These are phyloP conservation scores for Colletotrichum tamarilloi DNA, from an alignment of 2,329 filamentous ascomycete species.

Conservation along the genomic window DNA sequence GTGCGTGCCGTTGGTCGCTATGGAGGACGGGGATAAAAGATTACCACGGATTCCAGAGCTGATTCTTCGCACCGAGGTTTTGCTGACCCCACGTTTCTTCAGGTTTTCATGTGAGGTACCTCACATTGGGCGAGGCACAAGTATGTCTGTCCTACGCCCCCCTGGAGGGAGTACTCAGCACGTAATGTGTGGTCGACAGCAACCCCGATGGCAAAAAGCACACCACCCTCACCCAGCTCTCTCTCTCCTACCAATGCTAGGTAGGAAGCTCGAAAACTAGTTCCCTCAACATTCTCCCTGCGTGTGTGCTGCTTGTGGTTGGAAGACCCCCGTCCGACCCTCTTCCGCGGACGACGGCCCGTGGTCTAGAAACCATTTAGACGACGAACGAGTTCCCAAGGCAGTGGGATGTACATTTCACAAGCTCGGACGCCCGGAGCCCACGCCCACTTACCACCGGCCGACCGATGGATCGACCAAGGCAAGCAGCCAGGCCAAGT, in stretches of 20 bases:
- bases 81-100: not conserved
- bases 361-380: not conserved
- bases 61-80: not conserved
- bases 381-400: not conserved
- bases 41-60: not conserved
- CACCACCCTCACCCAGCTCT: not conserved
- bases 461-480: not conserved
- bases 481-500: not conserved
- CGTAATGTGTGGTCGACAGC: too few relatives aligned
- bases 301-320: not conserved
- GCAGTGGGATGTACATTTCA: not conserved
- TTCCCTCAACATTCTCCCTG: conserved; percentile 8
- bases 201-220: not conserved
- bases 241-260: not conserved
- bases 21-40: not conserved
- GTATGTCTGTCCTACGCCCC: not conserved
- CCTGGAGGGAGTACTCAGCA: not conserved
- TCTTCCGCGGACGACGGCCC: conserved; percentile 1
- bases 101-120: not conserved
- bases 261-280: not conserved
- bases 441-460: not conserved
- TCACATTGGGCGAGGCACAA: not conserved
- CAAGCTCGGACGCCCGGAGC: not conserved
- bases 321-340: not conserved
- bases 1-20: not conserved